phyloP scores from a whole-genome alignment of 306 rosid genomes.

The Castanea sativa region DNA sequence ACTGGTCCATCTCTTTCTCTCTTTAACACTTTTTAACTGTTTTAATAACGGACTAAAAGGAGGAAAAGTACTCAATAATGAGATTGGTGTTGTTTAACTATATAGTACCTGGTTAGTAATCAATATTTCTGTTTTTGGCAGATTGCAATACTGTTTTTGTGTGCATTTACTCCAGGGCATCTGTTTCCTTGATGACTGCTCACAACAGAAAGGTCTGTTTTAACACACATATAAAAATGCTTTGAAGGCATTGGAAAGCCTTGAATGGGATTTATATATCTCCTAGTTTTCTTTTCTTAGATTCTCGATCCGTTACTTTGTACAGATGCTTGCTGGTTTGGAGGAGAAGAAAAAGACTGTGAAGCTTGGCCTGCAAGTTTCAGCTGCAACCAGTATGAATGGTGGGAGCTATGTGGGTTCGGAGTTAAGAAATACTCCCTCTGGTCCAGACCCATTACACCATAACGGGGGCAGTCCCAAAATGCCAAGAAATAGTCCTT shows the following conservation, averaged over 20 bases:
- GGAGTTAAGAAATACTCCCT: constrained; percentile 61
- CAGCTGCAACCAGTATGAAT: constrained; percentile 15
- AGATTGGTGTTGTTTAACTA: not conserved
- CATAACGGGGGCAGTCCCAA: constrained; percentile 53
- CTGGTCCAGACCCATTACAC: constrained; percentile 76
- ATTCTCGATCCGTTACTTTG: not conserved
- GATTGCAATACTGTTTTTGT: constrained; percentile 38
- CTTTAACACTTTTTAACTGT: too few relatives aligned
- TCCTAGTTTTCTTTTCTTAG: not conserved
- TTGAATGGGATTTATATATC: not conserved
- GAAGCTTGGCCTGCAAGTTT: constrained; percentile 26
- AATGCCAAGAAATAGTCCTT: constrained; percentile 47
- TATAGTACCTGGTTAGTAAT: not conserved
- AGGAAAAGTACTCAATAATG: not conserved
- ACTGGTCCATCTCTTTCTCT: constrained; percentile 30
- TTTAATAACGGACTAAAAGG: too few relatives aligned
- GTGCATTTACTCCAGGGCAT: constrained; percentile 29
- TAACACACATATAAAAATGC: not conserved
- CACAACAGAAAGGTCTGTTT: constrained; percentile 47
- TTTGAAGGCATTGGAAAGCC: not conserved
- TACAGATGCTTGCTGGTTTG: constrained; percentile 40
- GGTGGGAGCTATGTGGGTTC: constrained; percentile 20
- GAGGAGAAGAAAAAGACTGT: constrained; percentile 17
- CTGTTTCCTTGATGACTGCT: not conserved
- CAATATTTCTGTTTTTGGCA: constrained; percentile 10